These are phyloP conservation scores for Ogataea paraovalis DNA, from an alignment of 805 yeast species.

Conservation along the genomic window DNA sequence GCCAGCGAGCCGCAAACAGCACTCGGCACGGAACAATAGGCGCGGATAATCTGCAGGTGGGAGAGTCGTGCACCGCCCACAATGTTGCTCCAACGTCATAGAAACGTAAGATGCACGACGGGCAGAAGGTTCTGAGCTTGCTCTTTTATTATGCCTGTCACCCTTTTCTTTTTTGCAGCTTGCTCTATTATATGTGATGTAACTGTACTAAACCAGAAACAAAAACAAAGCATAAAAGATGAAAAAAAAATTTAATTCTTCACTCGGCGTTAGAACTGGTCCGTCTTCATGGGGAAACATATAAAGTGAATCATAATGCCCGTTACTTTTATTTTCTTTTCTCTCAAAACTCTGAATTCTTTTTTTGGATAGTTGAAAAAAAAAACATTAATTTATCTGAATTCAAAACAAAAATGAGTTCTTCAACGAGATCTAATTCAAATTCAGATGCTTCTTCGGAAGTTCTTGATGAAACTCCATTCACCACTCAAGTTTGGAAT, in stretches of 20 bases:
- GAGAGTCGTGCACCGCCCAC: background rate
- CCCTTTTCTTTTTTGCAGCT: background rate
- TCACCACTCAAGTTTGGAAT: conserved; percentile 9
- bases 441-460: background rate
- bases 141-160: background rate
- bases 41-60: background rate
- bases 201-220: too few species aligned
- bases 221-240: too few species aligned
- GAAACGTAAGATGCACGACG: background rate
- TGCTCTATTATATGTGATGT: too few species aligned
- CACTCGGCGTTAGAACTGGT: too few species aligned
- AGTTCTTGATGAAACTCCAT: background rate
- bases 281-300: too few species aligned
- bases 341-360: background rate
- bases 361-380: background rate
- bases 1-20: too few species aligned
- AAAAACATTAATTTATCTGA: too few species aligned
- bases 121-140: background rate
- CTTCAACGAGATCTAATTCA: background rate
- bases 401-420: background rate
- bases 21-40: background rate
- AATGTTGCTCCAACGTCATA: background rate
- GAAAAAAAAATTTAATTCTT: too few species aligned
- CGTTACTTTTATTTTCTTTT: too few species aligned
- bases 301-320: too few species aligned